phyloP scores from a whole-genome alignment of 129 eudicot genomes.

The Flaveria bidentis region DNA sequence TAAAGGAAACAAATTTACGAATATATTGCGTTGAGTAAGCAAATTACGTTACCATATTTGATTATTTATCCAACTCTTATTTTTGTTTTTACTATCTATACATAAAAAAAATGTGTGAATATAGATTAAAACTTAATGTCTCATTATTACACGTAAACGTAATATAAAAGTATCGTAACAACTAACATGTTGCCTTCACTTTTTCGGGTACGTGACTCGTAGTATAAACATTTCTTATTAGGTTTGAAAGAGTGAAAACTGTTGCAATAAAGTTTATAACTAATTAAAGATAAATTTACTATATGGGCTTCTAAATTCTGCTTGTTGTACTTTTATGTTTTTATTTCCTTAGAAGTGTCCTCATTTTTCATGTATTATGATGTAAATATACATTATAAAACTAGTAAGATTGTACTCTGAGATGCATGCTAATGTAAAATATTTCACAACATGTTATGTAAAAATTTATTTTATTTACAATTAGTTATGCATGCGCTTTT shows the following conservation, averaged over 20 bases:
- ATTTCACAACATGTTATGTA: no score
- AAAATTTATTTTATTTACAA: no score
- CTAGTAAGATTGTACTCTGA: no score
- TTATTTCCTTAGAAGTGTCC: not conserved
- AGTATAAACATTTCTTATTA: not conserved
- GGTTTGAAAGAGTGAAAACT: not conserved
- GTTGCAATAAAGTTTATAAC: not conserved
- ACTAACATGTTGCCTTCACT: not conserved
- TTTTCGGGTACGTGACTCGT: not conserved
- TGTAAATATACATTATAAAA: no score
- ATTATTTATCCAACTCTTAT: not conserved
- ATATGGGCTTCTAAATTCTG: no score
- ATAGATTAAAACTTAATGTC: not conserved
- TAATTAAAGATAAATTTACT: no score
- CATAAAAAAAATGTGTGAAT: not conserved
- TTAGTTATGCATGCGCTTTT: no score
- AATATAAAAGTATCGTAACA: constrained; percentile 4
- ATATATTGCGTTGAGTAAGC: constrained; percentile 5
- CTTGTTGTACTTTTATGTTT: not conserved
- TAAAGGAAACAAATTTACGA: constrained; percentile 8
- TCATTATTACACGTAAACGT: constrained; percentile 2
- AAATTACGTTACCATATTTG: not conserved
- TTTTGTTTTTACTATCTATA: constrained; percentile 7
- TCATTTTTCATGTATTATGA: not conserved
- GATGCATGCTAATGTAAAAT: no score